phyloP scores from a whole-genome alignment of 164 flowering plant genomes.

The Saururus chinensis region DNA sequence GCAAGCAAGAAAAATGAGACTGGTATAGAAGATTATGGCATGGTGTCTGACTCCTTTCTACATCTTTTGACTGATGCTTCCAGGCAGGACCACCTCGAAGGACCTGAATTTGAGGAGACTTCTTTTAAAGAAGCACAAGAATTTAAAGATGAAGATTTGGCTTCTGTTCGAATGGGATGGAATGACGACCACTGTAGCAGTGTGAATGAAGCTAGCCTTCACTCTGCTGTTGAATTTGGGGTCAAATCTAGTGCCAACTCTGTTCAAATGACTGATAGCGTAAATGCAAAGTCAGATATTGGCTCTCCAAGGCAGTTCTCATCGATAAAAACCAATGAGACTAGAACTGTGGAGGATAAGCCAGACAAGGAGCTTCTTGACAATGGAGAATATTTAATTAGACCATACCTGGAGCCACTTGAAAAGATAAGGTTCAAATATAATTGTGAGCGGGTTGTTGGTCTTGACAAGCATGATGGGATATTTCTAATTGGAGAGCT shows the following conservation, averaged over 20 bases:
- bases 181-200: slow-evolving; percentile 82
- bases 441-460: slow-evolving; percentile 95
- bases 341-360: slow-evolving; percentile 46
- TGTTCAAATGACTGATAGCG: slow-evolving; percentile 52
- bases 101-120: slow-evolving; percentile 43
- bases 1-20: slow-evolving; percentile 35
- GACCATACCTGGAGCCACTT: slow-evolving; percentile 86
- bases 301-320: slow-evolving; percentile 77
- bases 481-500: slow-evolving; percentile 91
- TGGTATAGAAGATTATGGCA: slow-evolving; percentile 40
- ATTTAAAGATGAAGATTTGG: slow-evolving; percentile 36
- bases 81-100: slow-evolving; percentile 31
- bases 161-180: slow-evolving; percentile 52
- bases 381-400: slow-evolving; percentile 88
- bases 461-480: slow-evolving; percentile 99
- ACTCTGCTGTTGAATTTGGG: slow-evolving; percentile 80
- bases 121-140: slow-evolving; percentile 43
- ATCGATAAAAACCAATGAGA: slow-evolving; percentile 48
- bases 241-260: slow-evolving; percentile 66
- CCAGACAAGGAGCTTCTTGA: slow-evolving; percentile 72
- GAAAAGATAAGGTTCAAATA: slow-evolving; percentile 82
- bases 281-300: slow-evolving; percentile 51
- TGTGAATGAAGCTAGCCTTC: slow-evolving; percentile 79
- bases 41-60: slow-evolving; percentile 48
- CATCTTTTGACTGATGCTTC: slow-evolving; percentile 35